These are phyloP conservation scores for Termitomyces sp. DNA, from an alignment of 768 basidiomycete species.

Conservation along the genomic window DNA sequence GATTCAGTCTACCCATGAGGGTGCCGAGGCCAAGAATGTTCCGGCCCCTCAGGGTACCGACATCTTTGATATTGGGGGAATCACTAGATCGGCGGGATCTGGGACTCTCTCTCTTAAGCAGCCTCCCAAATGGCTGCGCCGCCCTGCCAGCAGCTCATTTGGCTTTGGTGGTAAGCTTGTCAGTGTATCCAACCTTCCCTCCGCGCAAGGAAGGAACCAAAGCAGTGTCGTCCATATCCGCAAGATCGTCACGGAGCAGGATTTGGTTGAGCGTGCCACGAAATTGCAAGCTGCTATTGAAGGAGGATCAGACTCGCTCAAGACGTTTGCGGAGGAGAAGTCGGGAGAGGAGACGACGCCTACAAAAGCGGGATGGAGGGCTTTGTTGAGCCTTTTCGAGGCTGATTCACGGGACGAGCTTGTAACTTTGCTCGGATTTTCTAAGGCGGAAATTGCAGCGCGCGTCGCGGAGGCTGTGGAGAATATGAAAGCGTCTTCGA, in stretches of 20 bases:
- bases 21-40: conserved; percentile 29
- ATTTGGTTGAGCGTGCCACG: conserved; percentile 68
- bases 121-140: conserved; percentile 94
- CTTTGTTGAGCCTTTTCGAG: conserved; percentile 81
- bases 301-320: conserved; percentile 39
- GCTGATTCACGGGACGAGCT: conserved; percentile 88
- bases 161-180: conserved; percentile 91
- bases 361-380: conserved; percentile 71
- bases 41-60: conserved; percentile 59
- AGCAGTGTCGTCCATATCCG: conserved; percentile 77
- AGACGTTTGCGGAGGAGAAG: conserved; percentile 64
- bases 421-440: conserved; percentile 86
- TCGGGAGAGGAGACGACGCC: conserved; percentile 24
- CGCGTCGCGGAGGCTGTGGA: conserved; percentile 81
- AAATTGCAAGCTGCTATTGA: conserved; percentile 60
- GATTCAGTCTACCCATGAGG: conserved; percentile 79
- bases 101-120: conserved; percentile 80
- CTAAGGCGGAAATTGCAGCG: conserved; percentile 74
- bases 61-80: conserved; percentile 68
- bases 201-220: conserved; percentile 73
- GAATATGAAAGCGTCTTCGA: conserved; percentile 50
- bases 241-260: conserved; percentile 69
- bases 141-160: conserved; percentile 76
- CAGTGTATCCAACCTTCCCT: conserved; percentile 70
- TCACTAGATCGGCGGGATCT: conserved; percentile 40